These are phyloP conservation scores for Helianthus tuberosus DNA, from an alignment of 129 eudicot species.

Conservation along the genomic window DNA sequence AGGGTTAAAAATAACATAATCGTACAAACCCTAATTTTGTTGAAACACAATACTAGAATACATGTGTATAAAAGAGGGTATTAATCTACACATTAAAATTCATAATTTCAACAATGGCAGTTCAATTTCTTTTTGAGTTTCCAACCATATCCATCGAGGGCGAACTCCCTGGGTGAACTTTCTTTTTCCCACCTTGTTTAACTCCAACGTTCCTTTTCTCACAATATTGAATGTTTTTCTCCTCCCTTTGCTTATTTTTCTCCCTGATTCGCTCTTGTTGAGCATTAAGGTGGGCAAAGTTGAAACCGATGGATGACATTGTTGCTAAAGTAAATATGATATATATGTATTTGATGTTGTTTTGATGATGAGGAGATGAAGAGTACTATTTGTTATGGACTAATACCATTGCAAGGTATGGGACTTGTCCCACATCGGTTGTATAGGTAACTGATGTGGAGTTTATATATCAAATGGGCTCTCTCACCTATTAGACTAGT, in stretches of 20 bases:
- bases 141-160: constrained; percentile 6
- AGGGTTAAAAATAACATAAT: background rate
- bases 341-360: background rate
- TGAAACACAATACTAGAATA: constrained; percentile 6
- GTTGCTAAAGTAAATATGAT: background rate
- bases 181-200: constrained; percentile 30
- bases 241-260: constrained; percentile 26
- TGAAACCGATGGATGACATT: constrained; percentile 39
- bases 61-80: background rate
- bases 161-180: constrained; percentile 25
- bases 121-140: constrained; percentile 9
- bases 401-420: no score
- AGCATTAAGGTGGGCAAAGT: constrained; percentile 24
- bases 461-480: no score
- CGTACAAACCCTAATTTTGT: constrained; percentile 2
- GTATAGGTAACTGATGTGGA: no score
- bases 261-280: constrained; percentile 38
- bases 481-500: no score
- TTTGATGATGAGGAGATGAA: constrained; percentile 16
- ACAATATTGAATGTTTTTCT: background rate
- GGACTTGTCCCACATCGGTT: no score
- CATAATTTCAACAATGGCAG: background rate
- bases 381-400: background rate
- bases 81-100: constrained; percentile 5
- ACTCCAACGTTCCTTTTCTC: constrained; percentile 11